A percentile compares a stretch with the other conserved stretches of the same genome.
Evolutionary conservation across 768 basidiomycete species (phyloP).

Genomic region (Mrakia hoshinonis): DNA sequence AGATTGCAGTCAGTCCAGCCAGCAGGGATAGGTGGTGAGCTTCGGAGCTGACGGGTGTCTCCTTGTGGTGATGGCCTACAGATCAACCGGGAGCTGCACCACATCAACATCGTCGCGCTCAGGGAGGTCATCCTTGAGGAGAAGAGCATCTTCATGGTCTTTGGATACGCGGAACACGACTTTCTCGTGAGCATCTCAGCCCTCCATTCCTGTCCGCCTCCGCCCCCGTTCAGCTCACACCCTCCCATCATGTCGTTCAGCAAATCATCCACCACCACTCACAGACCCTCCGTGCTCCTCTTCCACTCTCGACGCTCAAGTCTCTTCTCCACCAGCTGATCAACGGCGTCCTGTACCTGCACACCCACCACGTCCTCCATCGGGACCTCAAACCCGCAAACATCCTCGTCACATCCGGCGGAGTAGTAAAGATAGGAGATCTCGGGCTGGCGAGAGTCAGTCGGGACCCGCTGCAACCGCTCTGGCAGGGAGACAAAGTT

Average conservation of each 20-base stretch:
- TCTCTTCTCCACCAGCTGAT: conserved; percentile 88
- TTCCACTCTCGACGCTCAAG: conserved; percentile 73
- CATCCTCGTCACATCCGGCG: conserved; percentile 81
- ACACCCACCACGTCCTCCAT: conserved; percentile 88
- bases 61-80: conserved; percentile 35
- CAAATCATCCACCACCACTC: conserved; percentile 99
- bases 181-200: conserved; percentile 60
- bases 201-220: background rate
- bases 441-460: conserved; percentile 86
- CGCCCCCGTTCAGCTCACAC: background rate
- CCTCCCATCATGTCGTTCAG: conserved; percentile 42
- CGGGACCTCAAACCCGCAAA: conserved; percentile 98
- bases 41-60: background rate
- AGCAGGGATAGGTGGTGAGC: background rate
- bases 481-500: conserved; percentile 92
- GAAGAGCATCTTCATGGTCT: conserved; percentile 98
- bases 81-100: conserved; percentile 81
- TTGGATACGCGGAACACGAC: conserved; percentile 98
- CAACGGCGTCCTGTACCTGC: conserved; percentile 88
- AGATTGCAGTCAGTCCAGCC: conserved; percentile 70
- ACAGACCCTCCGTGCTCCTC: conserved; percentile 69
- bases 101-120: conserved; percentile 83
- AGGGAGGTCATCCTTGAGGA: conserved; percentile 95
- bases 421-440: conserved; percentile 97
- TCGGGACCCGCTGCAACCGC: conserved; percentile 79